phyloP scores from a whole-genome alignment of 257 asterid genomes.

The Knoxia roxburghii region DNA sequence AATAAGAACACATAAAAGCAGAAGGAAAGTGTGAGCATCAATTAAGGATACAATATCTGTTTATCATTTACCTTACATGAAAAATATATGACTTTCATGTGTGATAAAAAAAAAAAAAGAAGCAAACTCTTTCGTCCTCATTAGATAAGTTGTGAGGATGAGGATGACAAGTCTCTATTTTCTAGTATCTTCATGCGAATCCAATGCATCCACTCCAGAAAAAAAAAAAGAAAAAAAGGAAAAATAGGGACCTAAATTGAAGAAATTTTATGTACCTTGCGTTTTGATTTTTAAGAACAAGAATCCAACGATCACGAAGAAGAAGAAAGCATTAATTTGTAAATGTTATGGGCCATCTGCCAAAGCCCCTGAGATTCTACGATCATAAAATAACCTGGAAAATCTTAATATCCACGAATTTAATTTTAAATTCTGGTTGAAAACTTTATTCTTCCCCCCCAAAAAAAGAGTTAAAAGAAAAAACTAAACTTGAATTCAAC shows the following conservation, averaged over 20 bases:
- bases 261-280: background rate
- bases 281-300: background rate
- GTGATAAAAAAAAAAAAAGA: too few species aligned
- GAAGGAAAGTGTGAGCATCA: too few species aligned
- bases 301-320: background rate
- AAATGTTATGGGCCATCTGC: background rate
- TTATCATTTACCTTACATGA: too few species aligned
- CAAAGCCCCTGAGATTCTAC: too few species aligned
- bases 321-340: background rate
- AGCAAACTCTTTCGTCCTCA: too few species aligned
- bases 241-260: background rate
- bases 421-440: too few species aligned
- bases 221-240: background rate
- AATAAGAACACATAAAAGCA: too few species aligned
- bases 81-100: too few species aligned
- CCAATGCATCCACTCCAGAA: background rate
- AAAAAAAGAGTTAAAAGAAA: too few species aligned
- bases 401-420: background rate
- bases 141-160: too few species aligned
- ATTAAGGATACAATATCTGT: too few species aligned
- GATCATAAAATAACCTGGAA: background rate
- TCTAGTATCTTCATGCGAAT: background rate
- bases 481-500: background rate
- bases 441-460: too few species aligned
- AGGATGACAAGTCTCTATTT: background rate